Evolutionary conservation across 345 rosid species (phyloP).

Genomic region (Moricandia moricandioides): DNA sequence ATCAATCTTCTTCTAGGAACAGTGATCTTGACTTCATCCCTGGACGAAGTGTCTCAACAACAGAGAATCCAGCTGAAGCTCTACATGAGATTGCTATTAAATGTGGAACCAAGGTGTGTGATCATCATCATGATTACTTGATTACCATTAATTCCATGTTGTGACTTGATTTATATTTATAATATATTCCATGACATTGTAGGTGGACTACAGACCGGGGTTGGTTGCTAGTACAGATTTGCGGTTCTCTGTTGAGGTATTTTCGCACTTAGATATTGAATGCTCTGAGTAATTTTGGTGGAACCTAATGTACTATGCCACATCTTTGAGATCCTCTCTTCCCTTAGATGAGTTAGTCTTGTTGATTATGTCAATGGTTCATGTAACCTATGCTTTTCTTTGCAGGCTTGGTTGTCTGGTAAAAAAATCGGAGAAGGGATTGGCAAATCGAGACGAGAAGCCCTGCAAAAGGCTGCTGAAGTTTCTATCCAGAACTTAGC

Average conservation of each 20-base stretch:
- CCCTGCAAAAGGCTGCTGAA: slow-evolving; percentile 78
- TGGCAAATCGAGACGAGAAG: slow-evolving; percentile 63
- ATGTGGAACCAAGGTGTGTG: slow-evolving; percentile 82
- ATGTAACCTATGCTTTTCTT: slow-evolving; percentile 6
- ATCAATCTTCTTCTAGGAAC: slow-evolving; percentile 56
- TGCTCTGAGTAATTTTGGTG: background rate
- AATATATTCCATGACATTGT: slow-evolving; percentile 31
- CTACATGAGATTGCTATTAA: slow-evolving; percentile 77
- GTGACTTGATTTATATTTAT: background rate
- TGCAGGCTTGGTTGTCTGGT: slow-evolving; percentile 84
- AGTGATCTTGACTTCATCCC: slow-evolving; percentile 63
- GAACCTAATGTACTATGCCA: background rate
- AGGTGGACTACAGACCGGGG: slow-evolving; percentile 76
- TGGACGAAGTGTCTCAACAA: slow-evolving; percentile 52
- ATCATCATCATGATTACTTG: background rate
- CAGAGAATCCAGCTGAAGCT: slow-evolving; percentile 57
- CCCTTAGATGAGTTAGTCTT: background rate
- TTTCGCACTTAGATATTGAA: background rate
- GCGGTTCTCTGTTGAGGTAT: slow-evolving; percentile 85
- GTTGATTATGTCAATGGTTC: background rate
- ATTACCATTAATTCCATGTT: background rate
- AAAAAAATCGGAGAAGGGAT: slow-evolving; percentile 75
- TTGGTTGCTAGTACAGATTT: slow-evolving; percentile 66
- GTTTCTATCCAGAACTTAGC: slow-evolving; percentile 71
- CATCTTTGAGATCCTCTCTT: slow-evolving; percentile 13